phyloP scores from a whole-genome alignment of 129 eudicot species.

The Pulicaria dysenterica region DNA sequence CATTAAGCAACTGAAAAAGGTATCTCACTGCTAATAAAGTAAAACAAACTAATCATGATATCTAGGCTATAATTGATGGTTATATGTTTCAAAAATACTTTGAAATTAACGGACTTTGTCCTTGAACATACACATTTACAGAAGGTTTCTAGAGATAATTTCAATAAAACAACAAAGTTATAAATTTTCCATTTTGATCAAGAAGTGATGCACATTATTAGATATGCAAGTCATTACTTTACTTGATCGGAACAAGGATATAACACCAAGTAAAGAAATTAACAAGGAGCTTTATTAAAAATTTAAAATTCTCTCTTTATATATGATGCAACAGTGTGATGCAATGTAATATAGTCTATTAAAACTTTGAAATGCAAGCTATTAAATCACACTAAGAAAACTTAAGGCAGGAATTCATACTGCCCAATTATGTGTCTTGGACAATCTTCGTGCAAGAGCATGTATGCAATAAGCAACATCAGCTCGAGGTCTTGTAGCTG shows the following conservation, averaged over 20 bases:
- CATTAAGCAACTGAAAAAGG: no score
- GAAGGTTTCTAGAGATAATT: background rate
- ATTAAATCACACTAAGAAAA: constrained; percentile 21
- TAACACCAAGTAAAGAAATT: constrained; percentile 19
- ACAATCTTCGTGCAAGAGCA: constrained; percentile 91
- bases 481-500: constrained; percentile 95
- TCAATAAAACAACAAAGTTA: constrained; percentile 1
- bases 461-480: constrained; percentile 99
- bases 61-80: constrained; percentile 11
- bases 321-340: background rate
- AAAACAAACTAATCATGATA: constrained; percentile 12
- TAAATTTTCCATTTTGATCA: background rate
- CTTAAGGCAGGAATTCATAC: constrained; percentile 46
- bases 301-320: background rate
- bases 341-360: constrained; percentile 7
- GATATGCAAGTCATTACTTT: background rate
- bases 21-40: background rate
- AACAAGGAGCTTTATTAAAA: constrained; percentile 9
- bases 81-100: constrained; percentile 10
- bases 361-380: background rate
- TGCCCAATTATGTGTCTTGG: constrained; percentile 97
- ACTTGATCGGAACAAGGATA: background rate
- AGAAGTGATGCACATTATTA: background rate
- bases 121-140: background rate
- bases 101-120: background rate